Evolutionary conservation across 2,329 filamentous ascomycete genomes (phyloP), one percentile per base, ranked within the genome.

Genomic region (Conoideocrella luteorostrata): DNA sequence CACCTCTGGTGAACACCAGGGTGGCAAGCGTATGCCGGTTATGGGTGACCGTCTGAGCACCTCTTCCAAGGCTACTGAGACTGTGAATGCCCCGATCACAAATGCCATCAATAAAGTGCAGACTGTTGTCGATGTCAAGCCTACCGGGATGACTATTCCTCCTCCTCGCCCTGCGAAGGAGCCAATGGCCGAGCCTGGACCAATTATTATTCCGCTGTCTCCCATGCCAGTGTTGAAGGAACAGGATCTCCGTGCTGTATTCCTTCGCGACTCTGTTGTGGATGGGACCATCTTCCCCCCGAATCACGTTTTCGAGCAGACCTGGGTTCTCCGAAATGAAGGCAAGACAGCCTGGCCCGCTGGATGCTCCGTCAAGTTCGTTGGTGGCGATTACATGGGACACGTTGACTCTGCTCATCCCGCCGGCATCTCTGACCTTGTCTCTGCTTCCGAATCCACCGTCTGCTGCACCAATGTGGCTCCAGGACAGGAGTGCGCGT

Each of bases 301-400:
- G 4, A 84, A 85, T 59, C 74, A 81, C 43, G 77, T 83, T 24
- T 95, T 98, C 59, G 79, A 86, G 55, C 90, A 98, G 66, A 88
- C 86, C 2, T 98, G 93, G 93, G 84, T 86, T 42, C 76, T 98
- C 32, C 83, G 82, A 57, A 98, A 98, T 61, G 82, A 84, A 17
- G 91, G 93, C 22, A 78, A 79, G 10, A 68, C 73, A 39, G 65
- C 82, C 11, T 98, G 93, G 93, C 93, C 93, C 29, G 79, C 82
- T 44, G 93, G 90, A 49, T 95, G 88, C 72, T 85, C 83, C 45
- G 86, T 97, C 55, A 88, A 86, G 65, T 96, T 90, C 58, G 85
- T 94, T 47, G 89, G 91, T 46, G 93, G 93, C 40, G 91, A 97
- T 64, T 89, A 91, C 67, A 97, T 98, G 93, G 88, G 94, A 55